These are phyloP conservation scores for Plasmodium reichenowi DNA, from an alignment of 169 alveolate species.

Conservation along the genomic window DNA sequence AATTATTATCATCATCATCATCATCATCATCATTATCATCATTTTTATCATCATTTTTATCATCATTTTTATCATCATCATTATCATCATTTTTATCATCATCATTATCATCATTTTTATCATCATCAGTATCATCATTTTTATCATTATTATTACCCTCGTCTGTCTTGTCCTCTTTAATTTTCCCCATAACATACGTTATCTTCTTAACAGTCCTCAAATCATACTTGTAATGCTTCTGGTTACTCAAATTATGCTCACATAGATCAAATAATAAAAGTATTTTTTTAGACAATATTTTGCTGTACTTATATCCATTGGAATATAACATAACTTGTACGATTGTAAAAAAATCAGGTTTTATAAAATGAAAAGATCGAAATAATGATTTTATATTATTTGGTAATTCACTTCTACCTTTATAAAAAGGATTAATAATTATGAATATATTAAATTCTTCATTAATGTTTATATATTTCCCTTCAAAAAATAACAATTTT, in stretches of 20 bases:
- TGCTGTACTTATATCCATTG: conserved; percentile 96
- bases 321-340: conserved; percentile 95
- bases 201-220: conserved; percentile 96
- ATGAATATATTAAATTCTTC: conserved; percentile 96
- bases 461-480: conserved; percentile 91
- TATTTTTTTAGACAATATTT: conserved; percentile 92
- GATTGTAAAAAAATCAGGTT: conserved; percentile 92
- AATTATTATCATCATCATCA: not conserved
- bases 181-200: conserved; percentile 93
- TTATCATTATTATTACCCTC: too few species aligned
- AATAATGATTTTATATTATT: conserved; percentile 95
- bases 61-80: not conserved
- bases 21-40: too few species aligned
- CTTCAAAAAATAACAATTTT: conserved; percentile 86
- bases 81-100: not conserved
- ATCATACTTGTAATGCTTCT: conserved; percentile 98
- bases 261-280: conserved; percentile 96
- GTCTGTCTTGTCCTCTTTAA: conserved; percentile 17
- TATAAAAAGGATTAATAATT: conserved; percentile 99
- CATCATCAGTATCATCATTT: too few species aligned
- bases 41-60: too few species aligned
- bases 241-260: conserved; percentile 91
- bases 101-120: too few species aligned
- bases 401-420: conserved; percentile 97
- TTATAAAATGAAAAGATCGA: conserved; percentile 93